Evolutionary conservation across 2,329 filamentous ascomycete genomes (phyloP).

Genomic region (Pseudocercospora cruenta): DNA sequence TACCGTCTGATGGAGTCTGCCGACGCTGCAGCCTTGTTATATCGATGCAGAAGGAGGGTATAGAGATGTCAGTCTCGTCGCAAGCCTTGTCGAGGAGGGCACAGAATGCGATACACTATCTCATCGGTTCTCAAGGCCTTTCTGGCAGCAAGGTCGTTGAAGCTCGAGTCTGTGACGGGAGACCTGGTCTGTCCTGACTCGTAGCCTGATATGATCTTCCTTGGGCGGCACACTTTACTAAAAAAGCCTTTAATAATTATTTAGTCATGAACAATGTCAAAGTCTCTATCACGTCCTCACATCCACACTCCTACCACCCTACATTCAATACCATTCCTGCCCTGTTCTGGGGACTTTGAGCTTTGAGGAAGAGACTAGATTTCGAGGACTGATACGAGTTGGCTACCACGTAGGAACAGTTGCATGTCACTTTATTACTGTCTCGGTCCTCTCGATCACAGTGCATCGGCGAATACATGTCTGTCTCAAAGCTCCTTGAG

Average conservation of each 20-base stretch:
- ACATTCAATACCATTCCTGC: no score
- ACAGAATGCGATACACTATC: not conserved
- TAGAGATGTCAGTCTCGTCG: not conserved
- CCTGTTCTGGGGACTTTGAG: no score
- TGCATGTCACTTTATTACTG: no score
- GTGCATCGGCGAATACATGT: no score
- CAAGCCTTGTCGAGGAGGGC: not conserved
- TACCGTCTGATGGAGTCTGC: not conserved
- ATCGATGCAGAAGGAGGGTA: not conserved
- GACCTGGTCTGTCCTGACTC: not conserved
- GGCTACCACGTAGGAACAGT: no score
- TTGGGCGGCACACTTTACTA: not conserved
- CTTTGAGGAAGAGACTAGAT: no score
- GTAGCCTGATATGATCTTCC: not conserved
- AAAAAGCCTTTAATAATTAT: not conserved
- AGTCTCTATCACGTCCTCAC: not conserved
- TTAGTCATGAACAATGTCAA: not conserved
- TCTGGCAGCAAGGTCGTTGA: conserved; percentile 4
- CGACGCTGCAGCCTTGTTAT: conserved; percentile 1
- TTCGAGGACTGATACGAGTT: no score
- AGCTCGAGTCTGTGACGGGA: not conserved
- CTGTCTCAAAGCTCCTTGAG: no score
- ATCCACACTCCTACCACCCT: no score
- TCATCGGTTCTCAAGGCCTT: not conserved
- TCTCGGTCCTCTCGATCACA: no score